These are phyloP conservation scores for Tulasnella sp. DNA, from an alignment of 768 basidiomycete genomes.

Conservation along the genomic window DNA sequence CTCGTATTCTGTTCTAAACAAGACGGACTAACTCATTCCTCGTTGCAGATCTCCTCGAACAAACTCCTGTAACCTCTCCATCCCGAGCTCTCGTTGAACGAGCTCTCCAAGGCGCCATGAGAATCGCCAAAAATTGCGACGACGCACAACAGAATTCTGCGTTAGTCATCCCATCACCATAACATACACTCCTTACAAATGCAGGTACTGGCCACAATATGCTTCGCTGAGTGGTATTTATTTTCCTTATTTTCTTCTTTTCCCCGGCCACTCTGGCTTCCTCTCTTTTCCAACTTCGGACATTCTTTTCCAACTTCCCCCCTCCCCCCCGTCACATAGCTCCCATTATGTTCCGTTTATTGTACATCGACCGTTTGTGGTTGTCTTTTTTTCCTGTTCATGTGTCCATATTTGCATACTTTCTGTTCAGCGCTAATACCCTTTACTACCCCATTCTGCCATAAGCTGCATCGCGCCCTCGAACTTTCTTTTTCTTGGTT, in stretches of 20 bases:
- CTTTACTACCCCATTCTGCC: background rate
- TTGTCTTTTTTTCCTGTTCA: background rate
- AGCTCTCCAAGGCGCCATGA: conserved; percentile 47
- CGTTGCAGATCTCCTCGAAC: conserved; percentile 42
- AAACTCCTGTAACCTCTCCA: conserved; percentile 43
- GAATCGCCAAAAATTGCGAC: conserved; percentile 57
- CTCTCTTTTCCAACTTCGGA: background rate
- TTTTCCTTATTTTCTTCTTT: background rate
- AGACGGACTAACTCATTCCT: conserved; percentile 11
- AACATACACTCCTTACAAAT: background rate
- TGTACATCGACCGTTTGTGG: conserved; percentile 4
- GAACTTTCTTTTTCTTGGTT: background rate
- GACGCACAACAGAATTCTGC: conserved; percentile 38
- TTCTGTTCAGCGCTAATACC: background rate
- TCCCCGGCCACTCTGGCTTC: background rate
- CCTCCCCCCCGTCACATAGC: background rate
- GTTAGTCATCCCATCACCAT: background rate
- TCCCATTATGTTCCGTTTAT: conserved; percentile 11
- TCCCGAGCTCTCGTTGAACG: conserved; percentile 48
- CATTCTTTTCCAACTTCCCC: background rate
- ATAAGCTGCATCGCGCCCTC: background rate
- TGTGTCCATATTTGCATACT: background rate
- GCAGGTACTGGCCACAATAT: background rate
- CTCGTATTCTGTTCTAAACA: background rate
- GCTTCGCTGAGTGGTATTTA: background rate